Percentiles rank a stretch among this genome's conserved stretches.
Evolutionary conservation across 1,284 basidiomycete species (phyloP).

Genomic region (Cutaneotrichosporon dermatis): DNA sequence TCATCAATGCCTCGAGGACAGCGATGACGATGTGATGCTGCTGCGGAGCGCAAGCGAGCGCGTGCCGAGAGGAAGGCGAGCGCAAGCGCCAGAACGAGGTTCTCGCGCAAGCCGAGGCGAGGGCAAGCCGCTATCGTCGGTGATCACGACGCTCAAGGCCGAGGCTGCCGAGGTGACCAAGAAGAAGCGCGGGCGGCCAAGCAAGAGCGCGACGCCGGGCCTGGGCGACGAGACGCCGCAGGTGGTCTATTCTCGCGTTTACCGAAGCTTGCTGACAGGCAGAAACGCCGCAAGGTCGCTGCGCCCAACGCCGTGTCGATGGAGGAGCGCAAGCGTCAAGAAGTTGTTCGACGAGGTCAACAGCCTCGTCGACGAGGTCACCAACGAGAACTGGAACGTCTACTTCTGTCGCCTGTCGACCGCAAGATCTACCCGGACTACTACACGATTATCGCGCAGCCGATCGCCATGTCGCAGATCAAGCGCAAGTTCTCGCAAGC

Average conservation of each 20-base stretch:
- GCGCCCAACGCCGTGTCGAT: constrained; percentile 6
- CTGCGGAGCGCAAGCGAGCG: constrained; percentile 38
- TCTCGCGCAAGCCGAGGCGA: constrained; percentile 38
- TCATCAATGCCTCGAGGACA: constrained; percentile 86
- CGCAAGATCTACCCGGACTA: constrained; percentile 87
- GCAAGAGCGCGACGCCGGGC: constrained; percentile 35
- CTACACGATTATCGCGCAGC: constrained; percentile 65
- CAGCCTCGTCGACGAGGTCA: constrained; percentile 48
- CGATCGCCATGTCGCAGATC: constrained; percentile 83
- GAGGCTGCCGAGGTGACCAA: constrained; percentile 24
- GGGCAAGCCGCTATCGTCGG: constrained; percentile 37
- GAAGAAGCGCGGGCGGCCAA: constrained; percentile 44
- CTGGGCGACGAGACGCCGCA: constrained; percentile 40
- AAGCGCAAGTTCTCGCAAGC: constrained; percentile 72
- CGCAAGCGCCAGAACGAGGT: constrained; percentile 40
- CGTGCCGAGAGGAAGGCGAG: constrained; percentile 32
- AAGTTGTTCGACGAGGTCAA: constrained; percentile 59
- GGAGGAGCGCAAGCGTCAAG: constrained; percentile 32
- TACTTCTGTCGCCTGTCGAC: constrained; percentile 76
- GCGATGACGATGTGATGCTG: constrained; percentile 68
- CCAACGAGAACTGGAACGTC: constrained; percentile 72
- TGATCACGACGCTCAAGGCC: constrained; percentile 25
- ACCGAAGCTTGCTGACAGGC: background rate
- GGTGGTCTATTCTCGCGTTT: constrained; percentile 15
- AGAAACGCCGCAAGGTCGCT: constrained; percentile 43